Evolutionary conservation across 306 rosid genomes (phyloP), one percentile per base, ranked within the genome.

Genomic region (Pueraria montana): DNA sequence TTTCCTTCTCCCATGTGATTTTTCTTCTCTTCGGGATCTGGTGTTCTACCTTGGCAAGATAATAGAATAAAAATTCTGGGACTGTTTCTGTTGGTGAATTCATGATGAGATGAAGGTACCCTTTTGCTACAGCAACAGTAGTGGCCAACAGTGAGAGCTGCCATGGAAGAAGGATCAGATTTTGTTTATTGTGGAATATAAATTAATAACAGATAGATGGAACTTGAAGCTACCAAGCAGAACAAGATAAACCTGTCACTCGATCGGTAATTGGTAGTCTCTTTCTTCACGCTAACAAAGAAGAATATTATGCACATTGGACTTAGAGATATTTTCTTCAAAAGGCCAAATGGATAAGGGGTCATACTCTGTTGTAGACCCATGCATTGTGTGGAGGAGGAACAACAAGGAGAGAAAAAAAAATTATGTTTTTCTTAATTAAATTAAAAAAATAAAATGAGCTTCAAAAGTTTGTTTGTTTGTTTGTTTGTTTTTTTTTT

Each of bases 21-120:
- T 36, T 87, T 86, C 83, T 83, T 85, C 56, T 61, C 64, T 42
- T 79, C 75, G 26, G 75, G 23, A 52, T 81, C 80, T 8, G 89
- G 92, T 70, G 72, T 80, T 71, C 80, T 88, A 73, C 79, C 61
- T 0, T 87, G 85, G 87, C 87, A 84, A 38, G 88, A 86, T 26
- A 53, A 21, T 52, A 76, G 61, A 84, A 74, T 30, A 30, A 76
- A 55, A 42, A 46, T 55, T 38, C 72, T 88, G 78, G 83, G 82
- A 62, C 32, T 78, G 81, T 23, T 76, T 80, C 85, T 84, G 67
- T 11, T 85, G 7, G 66, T 67, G 72, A 49, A 30, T 65, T 40
- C 69, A 56, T 12, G 50, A 50, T 12, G 62, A 36, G 11, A 34
- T 34, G 40, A 10, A 32, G 13, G 48, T 42, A 49, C 52, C 23